These are phyloP conservation scores for Calvatia gigantea DNA, from an alignment of 768 basidiomycete species.

Conservation along the genomic window DNA sequence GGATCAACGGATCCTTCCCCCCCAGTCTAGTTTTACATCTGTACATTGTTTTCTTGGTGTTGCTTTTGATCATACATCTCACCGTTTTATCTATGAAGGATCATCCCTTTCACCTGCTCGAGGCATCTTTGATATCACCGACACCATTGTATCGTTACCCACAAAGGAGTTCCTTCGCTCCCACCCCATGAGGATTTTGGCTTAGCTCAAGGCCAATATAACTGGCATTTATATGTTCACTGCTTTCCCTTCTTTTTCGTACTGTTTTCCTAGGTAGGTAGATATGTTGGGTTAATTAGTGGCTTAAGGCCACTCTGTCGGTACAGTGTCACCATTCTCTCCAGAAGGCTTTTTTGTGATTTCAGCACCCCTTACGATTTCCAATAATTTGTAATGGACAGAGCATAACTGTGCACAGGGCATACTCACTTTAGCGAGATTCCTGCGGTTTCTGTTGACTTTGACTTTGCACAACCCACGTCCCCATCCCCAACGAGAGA, in stretches of 20 bases:
- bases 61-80: constrained; percentile 10
- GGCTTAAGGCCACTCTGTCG: constrained; percentile 10
- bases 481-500: no score
- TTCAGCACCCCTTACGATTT: not conserved
- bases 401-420: not conserved
- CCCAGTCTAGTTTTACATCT: not conserved
- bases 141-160: constrained; percentile 9
- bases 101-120: not conserved
- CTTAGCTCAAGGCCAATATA: constrained; percentile 10
- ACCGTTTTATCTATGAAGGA: constrained; percentile 9
- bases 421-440: not conserved
- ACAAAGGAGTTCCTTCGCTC: not conserved
- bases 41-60: not conserved
- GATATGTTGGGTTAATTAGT: constrained; percentile 9
- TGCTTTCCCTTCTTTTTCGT: not conserved
- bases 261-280: constrained; percentile 8
- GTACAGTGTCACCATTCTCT: constrained; percentile 6
- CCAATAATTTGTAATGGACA: constrained; percentile 8
- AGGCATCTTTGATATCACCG: not conserved
- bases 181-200: not conserved
- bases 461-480: no score
- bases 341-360: constrained; percentile 4
- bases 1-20: not conserved
- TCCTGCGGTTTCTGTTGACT: constrained; percentile 2
- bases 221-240: not conserved